Conservation (phyloP, 257 asterid genomes). For the Nicotiana noctiflora region DNA sequence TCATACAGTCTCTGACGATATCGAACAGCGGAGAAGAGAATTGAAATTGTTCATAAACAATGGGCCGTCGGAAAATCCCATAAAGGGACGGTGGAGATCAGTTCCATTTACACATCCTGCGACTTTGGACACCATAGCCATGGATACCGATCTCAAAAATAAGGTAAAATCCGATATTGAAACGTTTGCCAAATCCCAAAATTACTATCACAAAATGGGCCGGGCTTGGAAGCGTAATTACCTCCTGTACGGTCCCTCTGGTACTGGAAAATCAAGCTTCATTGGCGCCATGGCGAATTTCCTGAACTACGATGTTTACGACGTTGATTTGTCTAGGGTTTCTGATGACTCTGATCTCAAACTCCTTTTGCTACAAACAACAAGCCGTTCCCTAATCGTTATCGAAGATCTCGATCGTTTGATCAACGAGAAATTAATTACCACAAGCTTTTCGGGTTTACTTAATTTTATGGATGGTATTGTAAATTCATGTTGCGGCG, state of each 20-base stretch:
- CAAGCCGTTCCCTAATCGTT: conserved; percentile 57
- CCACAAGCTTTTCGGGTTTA: conserved; percentile 55
- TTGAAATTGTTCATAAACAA: conserved; percentile 48
- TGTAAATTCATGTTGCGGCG: conserved; percentile 65
- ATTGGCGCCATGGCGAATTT: conserved; percentile 74
- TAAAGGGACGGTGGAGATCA: conserved; percentile 70
- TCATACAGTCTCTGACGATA: conserved; percentile 56
- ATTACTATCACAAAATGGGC: conserved; percentile 73
- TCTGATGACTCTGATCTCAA: conserved; percentile 68
- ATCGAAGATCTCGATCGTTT: conserved; percentile 81
- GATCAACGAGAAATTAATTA: conserved; percentile 38
- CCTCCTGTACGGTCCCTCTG: conserved; percentile 65
- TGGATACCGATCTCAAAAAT: conserved; percentile 81
- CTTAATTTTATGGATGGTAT: conserved; percentile 90
- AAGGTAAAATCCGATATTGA: conserved; percentile 73
- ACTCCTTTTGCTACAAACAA: conserved; percentile 58
- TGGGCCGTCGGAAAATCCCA: conserved; percentile 18
- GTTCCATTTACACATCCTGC: conserved; percentile 74
- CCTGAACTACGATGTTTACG: conserved; percentile 63
- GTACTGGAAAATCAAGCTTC: conserved; percentile 86
- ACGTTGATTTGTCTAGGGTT: conserved; percentile 50
- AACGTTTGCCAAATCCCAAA: conserved; percentile 58
- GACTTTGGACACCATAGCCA: conserved; percentile 70
- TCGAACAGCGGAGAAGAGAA: conserved; percentile 60
- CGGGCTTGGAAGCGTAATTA: conserved; percentile 92